Evolutionary conservation across 345 rosid species (phyloP).

Genomic region (Cardamine resedifolia): DNA sequence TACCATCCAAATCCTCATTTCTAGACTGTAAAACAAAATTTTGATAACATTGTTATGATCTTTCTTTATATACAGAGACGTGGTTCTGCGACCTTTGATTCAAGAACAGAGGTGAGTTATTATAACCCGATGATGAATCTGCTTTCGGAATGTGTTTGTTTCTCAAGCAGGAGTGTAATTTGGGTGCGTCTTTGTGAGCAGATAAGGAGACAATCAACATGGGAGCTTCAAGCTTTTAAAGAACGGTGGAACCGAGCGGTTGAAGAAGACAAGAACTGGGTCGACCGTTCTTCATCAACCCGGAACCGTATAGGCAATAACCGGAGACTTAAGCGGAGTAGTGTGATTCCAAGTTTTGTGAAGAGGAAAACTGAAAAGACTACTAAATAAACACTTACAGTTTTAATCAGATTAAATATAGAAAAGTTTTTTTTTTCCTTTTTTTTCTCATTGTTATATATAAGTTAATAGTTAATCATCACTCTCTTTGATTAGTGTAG

Average conservation of each 20-base stretch:
- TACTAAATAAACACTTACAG: slow-evolving; percentile 16
- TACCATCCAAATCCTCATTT: background rate
- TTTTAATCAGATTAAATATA: slow-evolving; percentile 22
- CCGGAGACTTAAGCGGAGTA: slow-evolving; percentile 31
- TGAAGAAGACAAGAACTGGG: slow-evolving; percentile 62
- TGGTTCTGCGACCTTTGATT: slow-evolving; percentile 27
- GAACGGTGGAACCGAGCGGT: slow-evolving; percentile 78
- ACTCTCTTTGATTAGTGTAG: slow-evolving; percentile 23
- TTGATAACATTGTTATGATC: background rate
- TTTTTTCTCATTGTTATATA: slow-evolving; percentile 25
- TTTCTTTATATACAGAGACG: slow-evolving; percentile 23
- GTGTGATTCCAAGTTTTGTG: slow-evolving; percentile 21
- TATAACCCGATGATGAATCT: background rate
- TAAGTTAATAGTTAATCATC: slow-evolving; percentile 24
- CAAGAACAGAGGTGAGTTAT: slow-evolving; percentile 36
- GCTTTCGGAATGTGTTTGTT: background rate
- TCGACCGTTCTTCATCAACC: slow-evolving; percentile 51
- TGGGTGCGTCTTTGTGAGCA: slow-evolving; percentile 34
- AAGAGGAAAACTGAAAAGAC: slow-evolving; percentile 27
- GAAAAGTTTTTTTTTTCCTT: background rate
- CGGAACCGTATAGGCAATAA: slow-evolving; percentile 11
- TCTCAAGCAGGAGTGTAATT: background rate
- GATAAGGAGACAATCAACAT: slow-evolving; percentile 90
- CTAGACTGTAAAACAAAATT: background rate
- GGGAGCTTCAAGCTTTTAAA: slow-evolving; percentile 74